A percentile compares a stretch with the other conserved stretches of the same genome.
These are phyloP conservation scores for Rhizopogon parksii DNA, from an alignment of 1,284 basidiomycete species.

Conservation along the genomic window DNA sequence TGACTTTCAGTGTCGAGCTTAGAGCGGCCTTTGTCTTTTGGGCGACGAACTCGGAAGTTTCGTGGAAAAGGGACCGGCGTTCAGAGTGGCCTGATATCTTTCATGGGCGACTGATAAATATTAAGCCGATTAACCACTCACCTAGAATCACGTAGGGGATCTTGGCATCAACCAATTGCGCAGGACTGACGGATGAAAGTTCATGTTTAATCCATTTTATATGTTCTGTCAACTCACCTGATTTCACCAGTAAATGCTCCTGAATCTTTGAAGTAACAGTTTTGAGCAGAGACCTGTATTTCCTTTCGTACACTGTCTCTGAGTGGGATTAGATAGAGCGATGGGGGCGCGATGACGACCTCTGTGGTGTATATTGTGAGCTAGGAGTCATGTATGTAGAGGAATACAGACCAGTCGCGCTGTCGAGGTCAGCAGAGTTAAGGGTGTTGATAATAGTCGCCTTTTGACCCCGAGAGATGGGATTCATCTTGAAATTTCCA, in stretches of 20 bases:
- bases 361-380: conserved; percentile 39
- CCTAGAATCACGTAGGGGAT: conserved; percentile 95
- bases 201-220: background rate
- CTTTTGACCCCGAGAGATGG: conserved; percentile 58
- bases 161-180: conserved; percentile 78
- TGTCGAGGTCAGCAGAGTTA: conserved; percentile 74
- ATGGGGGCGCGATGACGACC: conserved; percentile 88
- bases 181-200: conserved; percentile 41
- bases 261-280: conserved; percentile 77
- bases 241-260: conserved; percentile 97
- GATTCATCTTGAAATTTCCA: conserved; percentile 97
- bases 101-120: background rate
- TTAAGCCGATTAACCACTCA: conserved; percentile 21
- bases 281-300: conserved; percentile 84
- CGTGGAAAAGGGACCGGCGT: conserved; percentile 88
- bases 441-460: conserved; percentile 58
- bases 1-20: conserved; percentile 72
- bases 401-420: conserved; percentile 55
- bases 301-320: conserved; percentile 54
- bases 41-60: conserved; percentile 80
- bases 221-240: conserved; percentile 43
- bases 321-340: conserved; percentile 75
- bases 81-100: conserved; percentile 77
- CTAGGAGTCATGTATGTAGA: conserved; percentile 4
- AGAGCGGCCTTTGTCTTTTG: conserved; percentile 83